phyloP scores from a whole-genome alignment of 352 stramenopile genomes.

The Phytophthora boehmeriae region DNA sequence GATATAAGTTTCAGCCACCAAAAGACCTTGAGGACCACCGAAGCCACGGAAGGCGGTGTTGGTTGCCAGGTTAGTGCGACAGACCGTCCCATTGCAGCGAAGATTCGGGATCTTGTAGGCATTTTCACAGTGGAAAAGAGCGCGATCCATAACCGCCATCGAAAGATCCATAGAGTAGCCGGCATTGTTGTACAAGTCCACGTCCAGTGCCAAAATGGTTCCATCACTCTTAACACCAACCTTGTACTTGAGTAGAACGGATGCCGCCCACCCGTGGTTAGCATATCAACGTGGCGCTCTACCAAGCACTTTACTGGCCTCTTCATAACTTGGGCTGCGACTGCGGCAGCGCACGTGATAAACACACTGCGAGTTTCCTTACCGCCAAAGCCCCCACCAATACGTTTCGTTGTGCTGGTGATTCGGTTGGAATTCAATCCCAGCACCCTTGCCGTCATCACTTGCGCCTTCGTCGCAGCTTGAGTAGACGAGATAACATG shows the following conservation, averaged over 20 bases:
- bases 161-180: slow-evolving; percentile 96
- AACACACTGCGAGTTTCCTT: slow-evolving; percentile 96
- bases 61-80: slow-evolving; percentile 94
- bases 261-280: slow-evolving; percentile 92
- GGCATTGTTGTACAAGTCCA: slow-evolving; percentile 95
- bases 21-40: slow-evolving; percentile 93
- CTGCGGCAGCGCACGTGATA: slow-evolving; percentile 88
- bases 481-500: slow-evolving; percentile 95
- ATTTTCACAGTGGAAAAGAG: slow-evolving; percentile 96
- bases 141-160: slow-evolving; percentile 93
- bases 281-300: slow-evolving; percentile 96
- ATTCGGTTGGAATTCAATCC: slow-evolving; percentile 92
- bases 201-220: slow-evolving; percentile 90
- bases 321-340: slow-evolving; percentile 90
- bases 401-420: slow-evolving; percentile 92
- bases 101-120: slow-evolving; percentile 94
- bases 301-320: slow-evolving; percentile 91
- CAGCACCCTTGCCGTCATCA: slow-evolving; percentile 88
- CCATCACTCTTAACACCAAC: slow-evolving; percentile 85
- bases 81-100: slow-evolving; percentile 86
- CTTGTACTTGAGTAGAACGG: slow-evolving; percentile 95
- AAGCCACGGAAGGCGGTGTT: slow-evolving; percentile 97
- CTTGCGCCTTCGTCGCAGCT: slow-evolving; percentile 93
- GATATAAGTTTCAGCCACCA: slow-evolving; percentile 94
- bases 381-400: slow-evolving; percentile 96